Percentiles rank a stretch among this genome's conserved stretches.
Conservation (phyloP, 345 rosid genomes). For the Moricandia arvensis region DNA sequence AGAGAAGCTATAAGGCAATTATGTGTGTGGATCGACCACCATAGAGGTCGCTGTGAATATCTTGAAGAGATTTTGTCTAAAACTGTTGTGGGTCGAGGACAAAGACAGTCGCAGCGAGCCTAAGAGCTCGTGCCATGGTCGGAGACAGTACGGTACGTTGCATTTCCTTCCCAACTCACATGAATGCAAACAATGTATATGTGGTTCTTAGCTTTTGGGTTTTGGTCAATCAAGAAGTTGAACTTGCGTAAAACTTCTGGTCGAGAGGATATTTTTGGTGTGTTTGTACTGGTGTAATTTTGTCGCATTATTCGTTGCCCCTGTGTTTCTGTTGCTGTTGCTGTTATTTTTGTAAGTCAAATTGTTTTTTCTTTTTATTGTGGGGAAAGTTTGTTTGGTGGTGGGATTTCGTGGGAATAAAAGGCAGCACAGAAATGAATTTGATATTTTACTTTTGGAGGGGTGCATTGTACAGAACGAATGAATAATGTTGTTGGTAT, state of each 20-base stretch:
- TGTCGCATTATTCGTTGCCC: constrained; percentile 4
- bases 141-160: constrained; percentile 15
- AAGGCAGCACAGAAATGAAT: background rate
- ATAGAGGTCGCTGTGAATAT: constrained; percentile 55
- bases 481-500: constrained; percentile 7
- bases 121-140: background rate
- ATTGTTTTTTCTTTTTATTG: background rate
- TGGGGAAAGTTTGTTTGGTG: constrained; percentile 26
- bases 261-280: constrained; percentile 14
- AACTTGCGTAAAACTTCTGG: background rate
- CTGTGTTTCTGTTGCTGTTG: background rate
- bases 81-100: constrained; percentile 24
- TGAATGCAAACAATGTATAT: constrained; percentile 12
- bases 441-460: background rate
- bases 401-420: constrained; percentile 24
- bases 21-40: constrained; percentile 85
- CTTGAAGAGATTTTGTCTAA: constrained; percentile 47
- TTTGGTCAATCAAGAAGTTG: constrained; percentile 6
- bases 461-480: constrained; percentile 21
- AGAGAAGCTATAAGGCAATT: constrained; percentile 86
- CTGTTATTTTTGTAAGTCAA: constrained; percentile 3
- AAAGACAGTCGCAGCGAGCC: constrained; percentile 27
- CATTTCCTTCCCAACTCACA: background rate
- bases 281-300: constrained; percentile 17
- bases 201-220: constrained; percentile 8